These are phyloP conservation scores for Fusarium sterilihyphosum DNA, from an alignment of 2,329 filamentous ascomycete species.

Conservation along the genomic window DNA sequence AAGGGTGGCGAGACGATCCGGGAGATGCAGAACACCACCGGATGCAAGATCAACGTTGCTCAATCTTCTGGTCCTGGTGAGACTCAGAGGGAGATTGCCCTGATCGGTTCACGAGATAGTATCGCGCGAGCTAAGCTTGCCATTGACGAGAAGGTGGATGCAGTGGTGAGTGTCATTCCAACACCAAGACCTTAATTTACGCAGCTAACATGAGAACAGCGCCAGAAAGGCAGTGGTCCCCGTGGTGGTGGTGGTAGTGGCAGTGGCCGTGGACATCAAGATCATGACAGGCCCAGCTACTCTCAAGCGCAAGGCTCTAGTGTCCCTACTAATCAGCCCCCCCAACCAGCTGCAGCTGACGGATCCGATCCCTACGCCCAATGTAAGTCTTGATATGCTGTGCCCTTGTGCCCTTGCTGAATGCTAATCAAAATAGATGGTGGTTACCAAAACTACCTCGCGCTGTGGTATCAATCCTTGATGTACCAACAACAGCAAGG, in stretches of 20 bases:
- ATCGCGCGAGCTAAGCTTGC: conserved; percentile 84
- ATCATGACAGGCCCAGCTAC: conserved; percentile 65
- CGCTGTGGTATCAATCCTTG: conserved; percentile 81
- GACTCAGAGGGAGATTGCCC: conserved; percentile 84
- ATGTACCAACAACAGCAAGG: conserved; percentile 56
- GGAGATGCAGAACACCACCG: conserved; percentile 87
- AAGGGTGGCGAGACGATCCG: conserved; percentile 95
- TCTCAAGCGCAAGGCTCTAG: conserved; percentile 59
- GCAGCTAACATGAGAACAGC: conserved; percentile 51
- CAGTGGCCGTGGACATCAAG: conserved; percentile 58
- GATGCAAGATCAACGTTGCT: conserved; percentile 95
- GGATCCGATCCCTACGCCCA: conserved; percentile 77
- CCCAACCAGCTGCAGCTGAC: conserved; percentile 58
- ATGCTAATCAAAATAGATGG: conserved; percentile 64
- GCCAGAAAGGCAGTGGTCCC: conserved; percentile 61
- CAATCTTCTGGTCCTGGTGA: conserved; percentile 81
- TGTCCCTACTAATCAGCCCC: conserved; percentile 53
- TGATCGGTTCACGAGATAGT: conserved; percentile 80
- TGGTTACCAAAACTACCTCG: conserved; percentile 82
- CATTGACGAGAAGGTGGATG: conserved; percentile 92
- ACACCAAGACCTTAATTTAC: not conserved
- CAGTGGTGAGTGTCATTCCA: conserved; percentile 69
- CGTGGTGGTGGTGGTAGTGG: conserved; percentile 55
- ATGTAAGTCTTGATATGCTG: conserved; percentile 61
- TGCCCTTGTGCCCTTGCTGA: not conserved